A percentile compares a stretch with the other conserved stretches of the same genome.
These are phyloP conservation scores for Saccharomyces jurei DNA, from an alignment of 805 yeast genomes.

Conservation along the genomic window DNA sequence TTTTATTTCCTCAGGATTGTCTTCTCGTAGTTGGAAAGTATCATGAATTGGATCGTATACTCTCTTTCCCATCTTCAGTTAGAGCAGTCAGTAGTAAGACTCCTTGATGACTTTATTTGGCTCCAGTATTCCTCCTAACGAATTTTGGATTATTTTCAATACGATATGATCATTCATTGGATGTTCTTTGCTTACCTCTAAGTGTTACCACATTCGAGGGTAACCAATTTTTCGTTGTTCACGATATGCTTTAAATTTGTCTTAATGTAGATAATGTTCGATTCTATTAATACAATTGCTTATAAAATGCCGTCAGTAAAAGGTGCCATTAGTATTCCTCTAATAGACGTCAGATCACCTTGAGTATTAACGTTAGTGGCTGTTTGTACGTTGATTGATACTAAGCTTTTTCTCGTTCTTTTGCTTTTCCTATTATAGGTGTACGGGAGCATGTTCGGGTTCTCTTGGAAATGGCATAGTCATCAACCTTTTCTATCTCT, in stretches of 20 bases:
- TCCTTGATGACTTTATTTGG: neutral
- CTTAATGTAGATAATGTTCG: neutral
- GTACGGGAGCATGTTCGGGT: neutral
- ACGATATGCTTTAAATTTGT: neutral
- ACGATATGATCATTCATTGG: neutral
- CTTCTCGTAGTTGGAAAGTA: constrained; percentile 21
- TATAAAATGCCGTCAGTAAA: no score
- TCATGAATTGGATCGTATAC: constrained; percentile 33
- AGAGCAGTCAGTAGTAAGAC: neutral
- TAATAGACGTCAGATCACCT: neutral
- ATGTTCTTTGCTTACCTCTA: neutral
- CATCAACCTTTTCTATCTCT: neutral
- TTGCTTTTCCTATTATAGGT: neutral
- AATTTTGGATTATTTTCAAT: neutral
- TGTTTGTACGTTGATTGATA: neutral
- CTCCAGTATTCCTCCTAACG: neutral
- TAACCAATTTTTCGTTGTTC: neutral
- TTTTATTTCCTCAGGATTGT: constrained; percentile 3
- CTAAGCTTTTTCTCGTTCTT: neutral
- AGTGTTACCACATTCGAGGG: neutral
- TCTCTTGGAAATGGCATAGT: neutral
- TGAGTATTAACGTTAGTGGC: neutral
- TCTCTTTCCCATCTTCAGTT: constrained; percentile 22
- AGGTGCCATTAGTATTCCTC: no score
- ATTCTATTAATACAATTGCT: neutral